Percentiles rank a stretch among this genome's conserved stretches.
These are phyloP conservation scores for Phytophthora brassicae DNA, from an alignment of 352 stramenopile genomes.

Conservation along the genomic window DNA sequence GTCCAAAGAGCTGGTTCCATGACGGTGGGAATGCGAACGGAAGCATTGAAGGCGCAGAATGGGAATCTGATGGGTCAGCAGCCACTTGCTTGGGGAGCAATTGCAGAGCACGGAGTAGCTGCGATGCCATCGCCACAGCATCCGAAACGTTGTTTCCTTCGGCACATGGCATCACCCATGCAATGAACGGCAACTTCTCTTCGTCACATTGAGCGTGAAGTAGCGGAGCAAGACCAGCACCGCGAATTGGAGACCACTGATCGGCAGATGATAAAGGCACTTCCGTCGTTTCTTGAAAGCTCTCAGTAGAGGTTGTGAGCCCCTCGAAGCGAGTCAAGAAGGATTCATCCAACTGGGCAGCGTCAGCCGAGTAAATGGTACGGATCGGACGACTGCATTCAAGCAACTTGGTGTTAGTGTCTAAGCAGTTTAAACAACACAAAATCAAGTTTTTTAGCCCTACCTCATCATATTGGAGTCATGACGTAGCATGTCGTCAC, in stretches of 20 bases:
- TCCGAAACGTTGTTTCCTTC: conserved; percentile 85
- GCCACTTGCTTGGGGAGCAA: conserved; percentile 16
- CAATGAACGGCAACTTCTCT: conserved; percentile 44
- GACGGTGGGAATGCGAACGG: conserved; percentile 57
- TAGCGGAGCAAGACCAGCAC: conserved; percentile 58
- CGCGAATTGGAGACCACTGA: conserved; percentile 53
- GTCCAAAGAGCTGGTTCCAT: conserved; percentile 69
- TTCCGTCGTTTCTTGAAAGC: conserved; percentile 8
- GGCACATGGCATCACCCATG: conserved; percentile 67
- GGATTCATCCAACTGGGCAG: conserved; percentile 29
- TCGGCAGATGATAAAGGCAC: conserved; percentile 6
- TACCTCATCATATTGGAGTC: conserved; percentile 75
- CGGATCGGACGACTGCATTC: conserved; percentile 54
- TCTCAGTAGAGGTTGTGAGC: conserved; percentile 18
- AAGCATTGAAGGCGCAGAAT: conserved; percentile 16
- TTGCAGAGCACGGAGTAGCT: conserved; percentile 49
- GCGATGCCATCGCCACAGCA: conserved; percentile 52
- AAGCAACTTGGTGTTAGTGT: conserved; percentile 1
- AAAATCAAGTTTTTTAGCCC: conserved; percentile 25
- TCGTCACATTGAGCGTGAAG: conserved; percentile 43
- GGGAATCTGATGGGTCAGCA: conserved; percentile 16
- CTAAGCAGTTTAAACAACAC: neutral
- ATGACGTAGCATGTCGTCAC: conserved; percentile 82
- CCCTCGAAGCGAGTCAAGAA: conserved; percentile 48
- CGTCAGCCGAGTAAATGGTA: conserved; percentile 46